These are phyloP conservation scores for Neurospora sp. DNA, from an alignment of 495 filamentous ascomycete species.

Conservation along the genomic window DNA sequence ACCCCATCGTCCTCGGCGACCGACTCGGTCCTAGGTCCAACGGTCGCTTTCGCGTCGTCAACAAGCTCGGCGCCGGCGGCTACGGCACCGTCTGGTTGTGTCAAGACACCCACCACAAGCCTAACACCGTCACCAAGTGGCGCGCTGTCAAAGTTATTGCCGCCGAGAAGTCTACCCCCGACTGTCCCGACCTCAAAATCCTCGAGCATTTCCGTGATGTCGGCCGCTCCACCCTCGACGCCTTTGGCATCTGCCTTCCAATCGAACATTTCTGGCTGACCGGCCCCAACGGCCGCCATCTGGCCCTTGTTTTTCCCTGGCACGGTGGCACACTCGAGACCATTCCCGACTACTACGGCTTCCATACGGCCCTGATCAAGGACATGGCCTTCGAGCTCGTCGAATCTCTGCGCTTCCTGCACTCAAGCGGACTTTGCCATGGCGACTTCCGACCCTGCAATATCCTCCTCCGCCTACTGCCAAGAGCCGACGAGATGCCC, in stretches of 20 bases:
- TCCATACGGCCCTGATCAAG: neutral
- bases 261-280: conserved; percentile 25
- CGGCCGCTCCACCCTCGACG: conserved; percentile 1
- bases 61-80: conserved; percentile 40
- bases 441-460: neutral
- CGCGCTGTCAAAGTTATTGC: conserved; percentile 19
- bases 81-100: conserved; percentile 44
- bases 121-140: conserved; percentile 5
- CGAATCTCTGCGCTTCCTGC: neutral
- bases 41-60: conserved; percentile 28
- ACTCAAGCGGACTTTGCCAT: neutral
- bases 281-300: conserved; percentile 30
- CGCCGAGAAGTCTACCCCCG: conserved; percentile 1
- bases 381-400: neutral
- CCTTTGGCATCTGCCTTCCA: conserved; percentile 9
- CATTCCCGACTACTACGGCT: neutral
- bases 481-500: conserved; percentile 16
- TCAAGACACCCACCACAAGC: conserved; percentile 17
- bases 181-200: conserved; percentile 10
- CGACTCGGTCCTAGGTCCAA: neutral
- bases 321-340: conserved; percentile 2
- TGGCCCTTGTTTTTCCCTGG: conserved; percentile 22
- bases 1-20: neutral
- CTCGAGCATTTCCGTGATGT: conserved; percentile 1
- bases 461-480: conserved; percentile 2